A percentile compares a stretch with the other conserved stretches of the same genome.
Conservation (phyloP, 2,329 filamentous ascomycete species). For the Fusarium neocosmosporiellum region DNA sequence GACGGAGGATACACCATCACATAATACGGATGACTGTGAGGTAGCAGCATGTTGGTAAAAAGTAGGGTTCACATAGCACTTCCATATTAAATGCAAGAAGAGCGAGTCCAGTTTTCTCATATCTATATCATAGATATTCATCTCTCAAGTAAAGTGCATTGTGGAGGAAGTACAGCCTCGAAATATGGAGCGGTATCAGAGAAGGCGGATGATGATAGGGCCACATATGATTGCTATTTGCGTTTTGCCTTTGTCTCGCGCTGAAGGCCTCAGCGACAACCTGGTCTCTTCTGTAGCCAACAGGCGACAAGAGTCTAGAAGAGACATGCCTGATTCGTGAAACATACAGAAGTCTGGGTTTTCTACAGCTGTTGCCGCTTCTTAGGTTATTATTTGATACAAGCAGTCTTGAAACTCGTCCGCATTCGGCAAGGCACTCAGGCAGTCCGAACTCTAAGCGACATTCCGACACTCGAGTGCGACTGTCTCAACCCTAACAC, state of each 20-base stretch:
- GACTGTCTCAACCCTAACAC: not conserved
- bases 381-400: not conserved
- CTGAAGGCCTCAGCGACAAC: no score
- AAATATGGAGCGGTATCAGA: not conserved
- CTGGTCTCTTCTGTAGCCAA: no score
- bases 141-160: not conserved
- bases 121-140: not conserved
- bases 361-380: no score
- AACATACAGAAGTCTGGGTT: no score
- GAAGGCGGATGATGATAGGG: not conserved
- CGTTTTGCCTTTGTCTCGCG: no score
- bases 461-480: not conserved
- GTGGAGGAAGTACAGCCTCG: not conserved
- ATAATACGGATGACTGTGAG: slow-evolving; percentile 51
- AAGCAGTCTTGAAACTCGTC: not conserved
- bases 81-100: not conserved
- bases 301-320: no score
- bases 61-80: not conserved
- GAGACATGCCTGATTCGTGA: no score
- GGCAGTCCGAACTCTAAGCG: not conserved
- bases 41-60: not conserved
- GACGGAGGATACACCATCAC: slow-evolving; percentile 87
- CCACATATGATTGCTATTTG: not conserved
- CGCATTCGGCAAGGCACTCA: not conserved
- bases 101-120: not conserved